Base-by-base conservation (phyloP, 2,329 filamentous ascomycete species). In the Zymoseptoria pseudotritici region DNA sequence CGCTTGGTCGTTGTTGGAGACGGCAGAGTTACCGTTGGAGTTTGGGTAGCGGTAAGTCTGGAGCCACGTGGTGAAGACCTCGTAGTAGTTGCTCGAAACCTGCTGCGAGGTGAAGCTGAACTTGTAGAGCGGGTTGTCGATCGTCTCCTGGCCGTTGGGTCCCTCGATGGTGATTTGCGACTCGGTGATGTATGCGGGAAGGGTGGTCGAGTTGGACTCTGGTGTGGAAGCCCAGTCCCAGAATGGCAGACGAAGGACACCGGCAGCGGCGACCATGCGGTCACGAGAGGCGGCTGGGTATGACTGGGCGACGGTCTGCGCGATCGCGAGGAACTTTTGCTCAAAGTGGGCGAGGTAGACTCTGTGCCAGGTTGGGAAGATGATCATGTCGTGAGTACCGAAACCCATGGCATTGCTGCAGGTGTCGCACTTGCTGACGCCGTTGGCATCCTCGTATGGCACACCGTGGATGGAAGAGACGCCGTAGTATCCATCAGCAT, bases 321-420 rank as follows among this genome's bases (percentile, higher is more conserved):
- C 69, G 17, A 66, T 56, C 3, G 49, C 56, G 50, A 69, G 53
- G 61, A 70, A 68, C 22, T 65, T 52, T 58, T 71, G 69, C 61
- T 71, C 69, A 50, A 69, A 69, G 7, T 69, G 63, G 21, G 68
- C 67, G 56, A 69, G 63, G 59, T 69, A 70, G 46, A 62, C 58
- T 26, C 69, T 65, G 60, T 71, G 69, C 67, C 67, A 71, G 2
- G 60, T 51, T 22, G 69, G 68, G 57, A 71, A 71, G 26, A 69
- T 64, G n/a, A 69, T 54, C 7, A 64, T 68, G 54, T 65, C 61
- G 63, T 71, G 69, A 20, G 67, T 65, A 59, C 69, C 69, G 58
- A 69, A 71, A 20, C 69, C 69, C 49, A 65, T 58, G 46, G 63
- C 58, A 22, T 61, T 63, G 57, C 64, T 62, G 55, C 66, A 59